phyloP scores from a whole-genome alignment of 1,284 basidiomycete genomes.

The Xerocomus cyaneibrunnescens region DNA sequence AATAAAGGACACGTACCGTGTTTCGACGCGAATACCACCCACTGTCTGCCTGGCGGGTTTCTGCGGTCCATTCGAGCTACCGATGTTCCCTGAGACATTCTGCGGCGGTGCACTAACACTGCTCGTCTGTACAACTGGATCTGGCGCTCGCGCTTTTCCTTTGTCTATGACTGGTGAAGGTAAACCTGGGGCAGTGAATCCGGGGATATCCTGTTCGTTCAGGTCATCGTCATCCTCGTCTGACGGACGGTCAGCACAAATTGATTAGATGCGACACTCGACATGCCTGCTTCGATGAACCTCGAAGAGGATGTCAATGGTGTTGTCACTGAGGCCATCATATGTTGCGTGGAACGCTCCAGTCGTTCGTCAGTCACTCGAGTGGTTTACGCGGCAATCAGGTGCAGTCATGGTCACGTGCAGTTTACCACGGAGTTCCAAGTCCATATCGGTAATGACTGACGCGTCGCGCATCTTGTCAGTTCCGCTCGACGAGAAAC shows the following conservation, averaged over 20 bases:
- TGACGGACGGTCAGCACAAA: slow-evolving; percentile 12
- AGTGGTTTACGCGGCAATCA: slow-evolving; percentile 1
- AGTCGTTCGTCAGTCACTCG: not conserved
- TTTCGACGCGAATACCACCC: slow-evolving; percentile 85
- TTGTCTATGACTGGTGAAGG: slow-evolving; percentile 50
- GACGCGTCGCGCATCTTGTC: slow-evolving; percentile 51
- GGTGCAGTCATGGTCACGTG: slow-evolving; percentile 22
- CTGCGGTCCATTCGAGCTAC: slow-evolving; percentile 44
- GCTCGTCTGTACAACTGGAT: slow-evolving; percentile 52
- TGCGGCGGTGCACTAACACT: slow-evolving; percentile 33
- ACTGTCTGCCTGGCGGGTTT: slow-evolving; percentile 59
- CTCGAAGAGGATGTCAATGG: slow-evolving; percentile 66
- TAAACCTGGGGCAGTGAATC: slow-evolving; percentile 64
- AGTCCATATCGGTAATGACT: slow-evolving; percentile 38
- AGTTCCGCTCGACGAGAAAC: slow-evolving; percentile 5
- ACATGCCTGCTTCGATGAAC: slow-evolving; percentile 70
- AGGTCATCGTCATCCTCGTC: slow-evolving; percentile 76
- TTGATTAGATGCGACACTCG: not conserved
- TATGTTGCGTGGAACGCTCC: slow-evolving; percentile 5
- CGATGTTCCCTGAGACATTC: slow-evolving; percentile 71
- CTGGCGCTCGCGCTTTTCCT: slow-evolving; percentile 66
- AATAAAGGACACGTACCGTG: slow-evolving; percentile 54
- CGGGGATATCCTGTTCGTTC: slow-evolving; percentile 76
- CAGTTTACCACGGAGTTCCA: slow-evolving; percentile 14
- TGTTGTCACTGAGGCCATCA: slow-evolving; percentile 36